Percentiles rank a stretch among this genome's conserved stretches.
Conservation (phyloP, 352 stramenopile species). For the Peronosclerospora sorghi region DNA sequence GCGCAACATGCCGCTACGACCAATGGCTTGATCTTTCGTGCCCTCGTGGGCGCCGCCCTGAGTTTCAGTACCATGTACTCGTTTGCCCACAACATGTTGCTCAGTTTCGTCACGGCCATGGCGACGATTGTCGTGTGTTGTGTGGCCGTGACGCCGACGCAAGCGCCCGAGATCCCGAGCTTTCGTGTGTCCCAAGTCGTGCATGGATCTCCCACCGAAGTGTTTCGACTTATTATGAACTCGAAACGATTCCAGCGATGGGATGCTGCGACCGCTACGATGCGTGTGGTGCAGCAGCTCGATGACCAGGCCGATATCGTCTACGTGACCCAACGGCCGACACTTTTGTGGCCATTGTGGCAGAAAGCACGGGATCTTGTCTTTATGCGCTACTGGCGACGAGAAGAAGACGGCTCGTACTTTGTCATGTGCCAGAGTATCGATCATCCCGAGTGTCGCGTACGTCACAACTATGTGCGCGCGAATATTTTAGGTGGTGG, state of each 20-base stretch:
- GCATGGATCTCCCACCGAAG: slow-evolving; percentile 70
- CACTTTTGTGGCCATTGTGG: slow-evolving; percentile 78
- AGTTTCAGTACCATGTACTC: slow-evolving; percentile 84
- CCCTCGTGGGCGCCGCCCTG: slow-evolving; percentile 46
- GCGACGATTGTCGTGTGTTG: slow-evolving; percentile 57
- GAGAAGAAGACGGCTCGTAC: slow-evolving; percentile 82
- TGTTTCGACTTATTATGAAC: slow-evolving; percentile 82
- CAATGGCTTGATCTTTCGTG: slow-evolving; percentile 65
- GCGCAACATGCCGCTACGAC: slow-evolving; percentile 70
- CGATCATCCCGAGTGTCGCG: slow-evolving; percentile 72
- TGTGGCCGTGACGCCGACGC: slow-evolving; percentile 53
- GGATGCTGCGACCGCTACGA: slow-evolving; percentile 66
- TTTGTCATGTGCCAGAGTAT: slow-evolving; percentile 88
- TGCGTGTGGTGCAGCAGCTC: slow-evolving; percentile 77
- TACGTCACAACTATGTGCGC: slow-evolving; percentile 81
- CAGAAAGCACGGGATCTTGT: slow-evolving; percentile 79
- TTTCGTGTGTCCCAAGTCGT: slow-evolving; percentile 80
- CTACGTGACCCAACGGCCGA: slow-evolving; percentile 78
- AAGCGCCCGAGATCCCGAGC: slow-evolving; percentile 70
- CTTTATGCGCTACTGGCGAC: slow-evolving; percentile 82
- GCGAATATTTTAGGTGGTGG: slow-evolving; percentile 66
- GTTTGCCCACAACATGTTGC: slow-evolving; percentile 71
- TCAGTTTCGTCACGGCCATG: slow-evolving; percentile 62
- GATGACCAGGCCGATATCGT: slow-evolving; percentile 85
- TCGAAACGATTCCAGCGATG: slow-evolving; percentile 71